Evolutionary conservation across 2,329 filamentous ascomycete species (phyloP), one percentile per base, ranked within the genome.

Genomic region (Exophiala alcalophila): DNA sequence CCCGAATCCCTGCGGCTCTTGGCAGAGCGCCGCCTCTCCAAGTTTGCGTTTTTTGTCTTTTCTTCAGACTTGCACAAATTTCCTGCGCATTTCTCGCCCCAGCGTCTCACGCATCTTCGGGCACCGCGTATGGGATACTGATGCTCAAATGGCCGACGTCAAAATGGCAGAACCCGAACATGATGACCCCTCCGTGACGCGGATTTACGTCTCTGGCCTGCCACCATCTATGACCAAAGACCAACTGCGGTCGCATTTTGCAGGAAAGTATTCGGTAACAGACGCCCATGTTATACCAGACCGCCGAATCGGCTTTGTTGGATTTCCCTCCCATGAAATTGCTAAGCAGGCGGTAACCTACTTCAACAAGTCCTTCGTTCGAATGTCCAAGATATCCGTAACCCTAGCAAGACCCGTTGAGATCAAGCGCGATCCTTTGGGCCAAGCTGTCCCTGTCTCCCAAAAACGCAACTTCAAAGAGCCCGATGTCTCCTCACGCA

Each of bases 311-410:
- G 92, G 90, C 57, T 98, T 95, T 74, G 81, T 98, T 47, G 92
- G 92, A 51, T 97, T 91, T 74, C 90, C 86, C 68, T 86, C 79
- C 37, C 72, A 84, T 10, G 80, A 91, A 50, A 84, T 87, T 62
- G 92, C 92, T 43, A 73, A 78, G 44, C 79, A 82, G 60, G 91
- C 92, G 30, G 85, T 94, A 63, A 90, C 86, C 66, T 94, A 95
- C 71, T 96, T 96, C 74, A 90, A 98, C 73, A 87, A 80, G 63
- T 84, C 90, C 52, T 98, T 89, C 67, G 88, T 98, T 59, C 87
- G 89, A 57, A 92, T 96, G 86, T 95, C 90, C 44, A 94, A 84
- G 71, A 89, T 98, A 59, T 77, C 76, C 20, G 92, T 96, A 50
- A 90, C 96, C 69, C 71, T 92, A 60, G 92, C 92, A 43, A 83